Percentiles rank a stretch among this genome's conserved stretches.
These are phyloP conservation scores for Spergularia bocconei DNA, from an alignment of 148 eudicot species.

Conservation along the genomic window DNA sequence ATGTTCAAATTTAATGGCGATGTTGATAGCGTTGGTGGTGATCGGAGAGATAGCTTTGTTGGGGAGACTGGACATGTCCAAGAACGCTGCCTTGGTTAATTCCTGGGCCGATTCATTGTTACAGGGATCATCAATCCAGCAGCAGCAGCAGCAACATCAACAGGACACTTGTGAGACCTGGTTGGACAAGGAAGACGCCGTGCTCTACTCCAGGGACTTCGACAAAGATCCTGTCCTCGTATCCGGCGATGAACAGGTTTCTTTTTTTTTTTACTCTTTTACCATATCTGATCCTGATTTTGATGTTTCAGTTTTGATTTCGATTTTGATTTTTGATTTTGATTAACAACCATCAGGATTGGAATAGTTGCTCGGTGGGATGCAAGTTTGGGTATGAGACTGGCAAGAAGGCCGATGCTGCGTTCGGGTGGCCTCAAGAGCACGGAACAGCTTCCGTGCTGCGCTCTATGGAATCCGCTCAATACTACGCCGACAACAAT, in stretches of 20 bases:
- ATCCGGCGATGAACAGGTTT: slow-evolving; percentile 55
- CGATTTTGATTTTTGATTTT: slow-evolving; percentile 3
- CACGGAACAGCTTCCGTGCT: slow-evolving; percentile 52
- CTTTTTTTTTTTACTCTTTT: background rate
- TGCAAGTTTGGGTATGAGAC: slow-evolving; percentile 65
- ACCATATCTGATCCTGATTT: background rate
- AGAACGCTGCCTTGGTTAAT: slow-evolving; percentile 57
- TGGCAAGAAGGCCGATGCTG: slow-evolving; percentile 64
- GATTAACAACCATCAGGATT: slow-evolving; percentile 44
- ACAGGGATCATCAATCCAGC: slow-evolving; percentile 13
- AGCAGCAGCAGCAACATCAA: no score
- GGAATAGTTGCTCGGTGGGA: slow-evolving; percentile 74
- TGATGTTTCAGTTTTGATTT: background rate
- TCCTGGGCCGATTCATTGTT: slow-evolving; percentile 72
- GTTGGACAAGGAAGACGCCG: slow-evolving; percentile 63
- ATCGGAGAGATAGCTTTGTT: slow-evolving; percentile 63
- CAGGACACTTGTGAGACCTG: slow-evolving; percentile 53
- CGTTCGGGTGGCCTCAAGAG: slow-evolving; percentile 56
- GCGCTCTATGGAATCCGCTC: slow-evolving; percentile 93
- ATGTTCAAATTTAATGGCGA: slow-evolving; percentile 54
- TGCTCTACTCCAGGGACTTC: slow-evolving; percentile 68
- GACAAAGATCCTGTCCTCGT: slow-evolving; percentile 57
- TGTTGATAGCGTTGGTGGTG: slow-evolving; percentile 56
- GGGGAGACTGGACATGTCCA: slow-evolving; percentile 63
- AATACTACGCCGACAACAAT: slow-evolving; percentile 79